Base-by-base conservation (phyloP, 495 filamentous ascomycete species). In the Oleoguttula mirabilis region DNA sequence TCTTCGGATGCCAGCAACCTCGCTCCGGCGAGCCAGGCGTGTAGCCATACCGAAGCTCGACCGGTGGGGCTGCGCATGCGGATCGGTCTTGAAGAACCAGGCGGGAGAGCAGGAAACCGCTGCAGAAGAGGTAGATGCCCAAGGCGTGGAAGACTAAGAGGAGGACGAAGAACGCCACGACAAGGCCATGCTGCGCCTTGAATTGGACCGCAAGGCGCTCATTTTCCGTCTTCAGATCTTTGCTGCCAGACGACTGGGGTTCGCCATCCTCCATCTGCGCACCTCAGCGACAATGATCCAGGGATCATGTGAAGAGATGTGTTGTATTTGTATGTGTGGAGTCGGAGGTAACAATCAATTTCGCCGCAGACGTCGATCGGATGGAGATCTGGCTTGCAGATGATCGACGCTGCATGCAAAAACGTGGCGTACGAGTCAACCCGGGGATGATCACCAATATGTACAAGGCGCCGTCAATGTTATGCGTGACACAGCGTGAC, bases 1-100 rank as follows among this genome's bases (percentile, higher is more conserved):
- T 83, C 63, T 83, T 88, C 15, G 83, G 83, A 60, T 96, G 86
- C 90, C 90, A 98, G 68, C 90, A 98, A 38, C 88, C 90, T 23
- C 71, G 66, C 14, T 71, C 68, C 24, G 68, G 57, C 1, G 75
- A 71, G 19, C 69, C 68, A 15, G 63, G 62, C 40, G 60, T 55
- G 43, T 66, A 58, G 17, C 57, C 42, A 36, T 35, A 28, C 45
- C 54, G 41, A 36, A 66, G 59, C 12, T 69, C 66, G 32, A 82
- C 71, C 1, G 90, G 90, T 16, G 82, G 76, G 28, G 70, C 60
- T 19, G 69, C 66, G 63, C 90, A 98, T 31, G 70, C 64, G n/a
- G 90, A 96, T 56, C 84, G 85, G 45, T 88, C 71, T 39, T 88
- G 80, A 28, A 98, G 74, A 32, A 96, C 82, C 50, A 94, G 73